phyloP scores from a whole-genome alignment of 179 eudicot genomes.

The Drosera spatulata region DNA sequence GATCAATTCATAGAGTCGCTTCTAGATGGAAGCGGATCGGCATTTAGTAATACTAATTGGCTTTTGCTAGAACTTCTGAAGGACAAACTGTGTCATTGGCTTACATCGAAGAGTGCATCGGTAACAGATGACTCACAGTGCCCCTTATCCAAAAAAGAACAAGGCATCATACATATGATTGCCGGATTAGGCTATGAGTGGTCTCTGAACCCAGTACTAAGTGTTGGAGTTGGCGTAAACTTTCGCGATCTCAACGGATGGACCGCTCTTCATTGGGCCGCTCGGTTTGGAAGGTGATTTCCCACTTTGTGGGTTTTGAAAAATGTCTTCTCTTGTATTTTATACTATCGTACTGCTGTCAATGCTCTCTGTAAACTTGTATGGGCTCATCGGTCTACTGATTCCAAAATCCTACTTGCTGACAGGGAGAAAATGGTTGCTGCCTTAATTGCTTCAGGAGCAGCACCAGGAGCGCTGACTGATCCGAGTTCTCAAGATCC shows the following conservation, averaged over 20 bases:
- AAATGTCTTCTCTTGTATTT: too few relatives aligned
- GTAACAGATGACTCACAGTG: constrained; percentile 15
- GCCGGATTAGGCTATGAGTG: constrained; percentile 90
- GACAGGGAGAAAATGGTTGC: constrained; percentile 93
- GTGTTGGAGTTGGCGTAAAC: constrained; percentile 60
- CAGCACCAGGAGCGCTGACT: constrained; percentile 81
- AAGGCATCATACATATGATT: constrained; percentile 81
- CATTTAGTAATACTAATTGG: constrained; percentile 55
- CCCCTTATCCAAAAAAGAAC: constrained; percentile 74
- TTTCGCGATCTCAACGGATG: constrained; percentile 91
- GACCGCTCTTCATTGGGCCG: constrained; percentile 99
- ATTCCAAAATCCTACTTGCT: not conserved
- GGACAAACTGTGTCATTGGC: constrained; percentile 76
- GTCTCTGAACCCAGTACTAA: constrained; percentile 73
- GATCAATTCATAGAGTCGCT: constrained; percentile 48
- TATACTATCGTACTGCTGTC: too few relatives aligned
- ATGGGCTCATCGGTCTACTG: not conserved
- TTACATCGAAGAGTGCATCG: constrained; percentile 26
- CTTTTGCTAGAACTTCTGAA: constrained; percentile 68
- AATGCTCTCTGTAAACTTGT: not conserved
- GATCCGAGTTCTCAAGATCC: constrained; percentile 79
- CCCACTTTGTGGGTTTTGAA: not conserved
- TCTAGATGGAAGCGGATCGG: constrained; percentile 39
- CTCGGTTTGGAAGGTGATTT: constrained; percentile 82
- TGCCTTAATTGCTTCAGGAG: constrained; percentile 79